These are phyloP conservation scores for Leccinum pellstonianum DNA, from an alignment of 768 basidiomycete genomes.

Conservation along the genomic window DNA sequence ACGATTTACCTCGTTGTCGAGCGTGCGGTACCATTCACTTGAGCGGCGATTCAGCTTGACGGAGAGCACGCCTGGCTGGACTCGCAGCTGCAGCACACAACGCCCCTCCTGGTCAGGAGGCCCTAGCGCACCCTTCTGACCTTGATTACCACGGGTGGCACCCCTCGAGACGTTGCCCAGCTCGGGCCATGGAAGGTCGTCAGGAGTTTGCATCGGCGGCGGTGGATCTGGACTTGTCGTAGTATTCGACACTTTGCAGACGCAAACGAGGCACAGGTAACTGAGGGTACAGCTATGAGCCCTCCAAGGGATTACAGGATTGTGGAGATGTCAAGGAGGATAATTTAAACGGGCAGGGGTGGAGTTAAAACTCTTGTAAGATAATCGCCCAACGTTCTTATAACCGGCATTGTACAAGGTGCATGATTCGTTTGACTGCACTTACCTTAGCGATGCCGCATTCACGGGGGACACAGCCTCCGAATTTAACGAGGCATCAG, in stretches of 20 bases:
- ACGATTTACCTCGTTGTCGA: slow-evolving; percentile 75
- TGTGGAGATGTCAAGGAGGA: slow-evolving; percentile 21
- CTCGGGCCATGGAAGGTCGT: slow-evolving; percentile 86
- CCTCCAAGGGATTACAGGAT: slow-evolving; percentile 12
- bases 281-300: slow-evolving; percentile 16
- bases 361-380: slow-evolving; percentile 38
- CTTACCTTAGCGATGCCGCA: slow-evolving; percentile 37
- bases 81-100: slow-evolving; percentile 72
- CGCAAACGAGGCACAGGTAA: slow-evolving; percentile 8
- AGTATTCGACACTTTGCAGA: slow-evolving; percentile 5
- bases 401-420: slow-evolving; percentile 34
- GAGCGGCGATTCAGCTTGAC: slow-evolving; percentile 72
- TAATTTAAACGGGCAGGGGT: slow-evolving; percentile 30
- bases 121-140: slow-evolving; percentile 77
- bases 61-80: slow-evolving; percentile 79
- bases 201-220: slow-evolving; percentile 42
- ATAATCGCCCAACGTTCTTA: slow-evolving; percentile 36
- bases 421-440: slow-evolving; percentile 22
- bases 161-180: slow-evolving; percentile 82
- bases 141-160: slow-evolving; percentile 82
- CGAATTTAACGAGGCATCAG: slow-evolving; percentile 29
- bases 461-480: slow-evolving; percentile 34
- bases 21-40: slow-evolving; percentile 79
- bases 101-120: slow-evolving; percentile 74
- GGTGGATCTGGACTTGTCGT: slow-evolving; percentile 5